phyloP scores from a whole-genome alignment of 768 basidiomycete genomes.

The Hericium erinaceus region DNA sequence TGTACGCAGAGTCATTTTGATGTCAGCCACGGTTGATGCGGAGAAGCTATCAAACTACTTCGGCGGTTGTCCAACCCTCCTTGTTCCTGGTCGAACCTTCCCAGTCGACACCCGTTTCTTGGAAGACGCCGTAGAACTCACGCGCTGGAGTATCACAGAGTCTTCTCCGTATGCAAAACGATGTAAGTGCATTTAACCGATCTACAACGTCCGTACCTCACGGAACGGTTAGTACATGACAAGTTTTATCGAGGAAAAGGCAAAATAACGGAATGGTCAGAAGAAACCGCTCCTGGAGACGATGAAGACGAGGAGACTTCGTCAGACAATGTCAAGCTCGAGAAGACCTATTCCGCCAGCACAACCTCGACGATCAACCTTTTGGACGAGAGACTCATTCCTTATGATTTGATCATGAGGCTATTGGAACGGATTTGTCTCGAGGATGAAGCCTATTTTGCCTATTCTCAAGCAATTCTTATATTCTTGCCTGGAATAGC shows the following conservation, averaged over 20 bases:
- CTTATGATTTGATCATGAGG: constrained; percentile 81
- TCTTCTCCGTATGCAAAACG: constrained; percentile 73
- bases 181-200: constrained; percentile 30
- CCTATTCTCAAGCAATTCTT: constrained; percentile 73
- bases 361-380: constrained; percentile 76
- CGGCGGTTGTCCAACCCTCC: constrained; percentile 73
- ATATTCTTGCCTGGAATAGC: constrained; percentile 93
- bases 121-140: constrained; percentile 84
- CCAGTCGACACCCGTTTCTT: constrained; percentile 81
- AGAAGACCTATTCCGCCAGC: constrained; percentile 69
- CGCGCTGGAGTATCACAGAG: constrained; percentile 71
- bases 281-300: constrained; percentile 52
- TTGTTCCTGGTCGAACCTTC: constrained; percentile 91
- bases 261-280: constrained; percentile 63
- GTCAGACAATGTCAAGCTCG: constrained; percentile 43
- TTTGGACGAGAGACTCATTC: constrained; percentile 81
- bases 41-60: constrained; percentile 86
- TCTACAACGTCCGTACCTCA: not conserved
- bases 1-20: constrained; percentile 66
- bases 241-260: constrained; percentile 56
- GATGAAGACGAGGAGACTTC: constrained; percentile 51
- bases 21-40: constrained; percentile 94
- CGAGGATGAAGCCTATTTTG: constrained; percentile 36
- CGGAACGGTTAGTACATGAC: constrained; percentile 37
- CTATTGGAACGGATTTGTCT: constrained; percentile 82